Evolutionary conservation across 1,284 basidiomycete genomes (phyloP).

Genomic region (Naganishia albida): DNA sequence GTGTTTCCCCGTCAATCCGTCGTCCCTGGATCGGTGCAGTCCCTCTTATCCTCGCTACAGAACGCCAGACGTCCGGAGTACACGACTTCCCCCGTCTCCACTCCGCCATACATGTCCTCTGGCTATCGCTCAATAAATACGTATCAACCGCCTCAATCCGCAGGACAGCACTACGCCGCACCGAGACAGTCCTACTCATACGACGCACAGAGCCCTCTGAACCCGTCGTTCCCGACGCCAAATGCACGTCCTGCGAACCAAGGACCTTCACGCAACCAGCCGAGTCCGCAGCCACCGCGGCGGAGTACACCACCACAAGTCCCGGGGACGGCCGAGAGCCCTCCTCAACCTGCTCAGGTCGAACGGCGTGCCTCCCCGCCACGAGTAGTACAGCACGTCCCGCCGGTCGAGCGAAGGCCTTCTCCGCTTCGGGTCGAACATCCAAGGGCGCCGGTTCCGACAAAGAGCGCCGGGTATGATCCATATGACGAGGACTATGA

Average conservation of each 20-base stretch:
- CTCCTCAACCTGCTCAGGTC: background rate
- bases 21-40: conserved; percentile 3
- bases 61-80: background rate
- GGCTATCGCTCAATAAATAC: background rate
- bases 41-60: conserved; percentile 6
- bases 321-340: background rate
- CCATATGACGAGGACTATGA: conserved; percentile 17
- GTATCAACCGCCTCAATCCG: background rate
- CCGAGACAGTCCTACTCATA: background rate
- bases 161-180: background rate
- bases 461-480: background rate
- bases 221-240: background rate
- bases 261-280: background rate
- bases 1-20: background rate
- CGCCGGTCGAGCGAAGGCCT: background rate
- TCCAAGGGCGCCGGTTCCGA: background rate
- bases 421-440: background rate
- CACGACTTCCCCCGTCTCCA: background rate
- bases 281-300: background rate
- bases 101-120: background rate
- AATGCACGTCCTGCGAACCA: background rate
- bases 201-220: background rate
- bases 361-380: background rate
- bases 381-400: too few relatives aligned
- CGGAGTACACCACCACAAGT: background rate